phyloP scores from a whole-genome alignment of 1,284 basidiomycete genomes.

The Heterobasidion parviporum region DNA sequence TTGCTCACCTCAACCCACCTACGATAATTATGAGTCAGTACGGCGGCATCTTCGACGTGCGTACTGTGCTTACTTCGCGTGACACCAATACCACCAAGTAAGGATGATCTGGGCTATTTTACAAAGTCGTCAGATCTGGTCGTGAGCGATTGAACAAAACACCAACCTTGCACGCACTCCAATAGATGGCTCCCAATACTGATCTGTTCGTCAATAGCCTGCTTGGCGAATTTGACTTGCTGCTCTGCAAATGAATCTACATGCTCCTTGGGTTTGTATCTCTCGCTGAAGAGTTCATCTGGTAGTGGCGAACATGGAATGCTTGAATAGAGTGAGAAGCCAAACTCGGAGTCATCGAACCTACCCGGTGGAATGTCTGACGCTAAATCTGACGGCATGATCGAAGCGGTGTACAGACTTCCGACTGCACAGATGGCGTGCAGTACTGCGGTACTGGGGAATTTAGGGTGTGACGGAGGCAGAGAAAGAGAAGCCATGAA shows the following conservation, averaged over 20 bases:
- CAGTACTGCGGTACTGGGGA: slow-evolving; percentile 56
- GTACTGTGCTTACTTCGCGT: slow-evolving; percentile 42
- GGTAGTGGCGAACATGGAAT: background rate
- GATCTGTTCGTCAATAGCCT: slow-evolving; percentile 24
- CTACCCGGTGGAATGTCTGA: slow-evolving; percentile 37
- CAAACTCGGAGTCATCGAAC: slow-evolving; percentile 13
- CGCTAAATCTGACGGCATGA: slow-evolving; percentile 36
- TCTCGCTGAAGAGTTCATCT: slow-evolving; percentile 49
- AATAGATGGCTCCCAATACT: slow-evolving; percentile 42
- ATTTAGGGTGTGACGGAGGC: slow-evolving; percentile 60
- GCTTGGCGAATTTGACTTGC: slow-evolving; percentile 51
- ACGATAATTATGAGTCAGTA: slow-evolving; percentile 2
- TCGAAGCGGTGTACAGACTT: slow-evolving; percentile 54
- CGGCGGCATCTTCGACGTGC: background rate
- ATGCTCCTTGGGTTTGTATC: slow-evolving; percentile 29
- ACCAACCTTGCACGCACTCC: slow-evolving; percentile 52
- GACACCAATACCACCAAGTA: slow-evolving; percentile 66
- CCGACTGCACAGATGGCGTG: slow-evolving; percentile 75
- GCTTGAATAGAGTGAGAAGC: background rate
- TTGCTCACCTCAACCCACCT: slow-evolving; percentile 63
- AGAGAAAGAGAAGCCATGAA: slow-evolving; percentile 60
- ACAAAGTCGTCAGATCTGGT: background rate
- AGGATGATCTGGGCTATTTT: slow-evolving; percentile 51
- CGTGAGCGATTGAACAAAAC: background rate
- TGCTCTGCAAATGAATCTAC: slow-evolving; percentile 60